phyloP scores from a whole-genome alignment of 352 stramenopile species.

The Phytophthora hybrid region DNA sequence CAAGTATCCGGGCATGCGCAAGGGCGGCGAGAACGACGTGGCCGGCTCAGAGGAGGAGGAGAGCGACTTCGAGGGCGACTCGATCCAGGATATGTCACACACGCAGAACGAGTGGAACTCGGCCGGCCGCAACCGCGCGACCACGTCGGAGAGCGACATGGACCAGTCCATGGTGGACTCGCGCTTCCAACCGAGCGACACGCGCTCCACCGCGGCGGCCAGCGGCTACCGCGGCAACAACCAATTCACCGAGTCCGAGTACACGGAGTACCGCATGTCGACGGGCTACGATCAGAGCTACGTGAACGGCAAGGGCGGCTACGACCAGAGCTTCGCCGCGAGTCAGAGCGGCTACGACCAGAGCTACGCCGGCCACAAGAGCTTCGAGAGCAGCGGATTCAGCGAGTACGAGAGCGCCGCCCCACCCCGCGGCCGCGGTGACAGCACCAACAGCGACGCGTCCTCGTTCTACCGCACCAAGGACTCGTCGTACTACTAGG shows the following conservation, averaged over 20 bases:
- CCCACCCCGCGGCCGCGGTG: constrained; percentile 12
- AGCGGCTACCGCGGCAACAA: constrained; percentile 27
- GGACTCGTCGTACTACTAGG: constrained; percentile 48
- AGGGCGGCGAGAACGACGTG: constrained; percentile 42
- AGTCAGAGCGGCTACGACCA: constrained; percentile 32
- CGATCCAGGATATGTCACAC: constrained; percentile 49
- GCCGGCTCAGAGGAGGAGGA: constrained; percentile 45
- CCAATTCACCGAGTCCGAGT: constrained; percentile 37
- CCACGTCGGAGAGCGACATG: constrained; percentile 15
- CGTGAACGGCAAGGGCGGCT: constrained; percentile 16
- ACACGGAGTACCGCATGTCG: constrained; percentile 41
- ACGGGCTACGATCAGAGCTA: constrained; percentile 33
- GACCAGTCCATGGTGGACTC: constrained; percentile 29
- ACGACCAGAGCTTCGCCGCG: constrained; percentile 29
- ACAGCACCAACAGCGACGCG: constrained; percentile 34
- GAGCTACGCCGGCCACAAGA: constrained; percentile 24
- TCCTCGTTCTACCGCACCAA: constrained; percentile 44
- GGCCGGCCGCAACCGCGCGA: constrained; percentile 23
- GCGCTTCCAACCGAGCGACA: constrained; percentile 20
- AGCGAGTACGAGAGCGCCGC: constrained; percentile 41
- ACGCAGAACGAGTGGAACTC: constrained; percentile 41
- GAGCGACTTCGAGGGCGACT: constrained; percentile 52
- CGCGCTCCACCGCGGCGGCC: constrained; percentile 35
- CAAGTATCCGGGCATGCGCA: constrained; percentile 39
- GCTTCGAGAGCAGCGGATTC: constrained; percentile 52